phyloP scores from a whole-genome alignment of 2,329 filamentous ascomycete species.

The Colletotrichum tropicale region DNA sequence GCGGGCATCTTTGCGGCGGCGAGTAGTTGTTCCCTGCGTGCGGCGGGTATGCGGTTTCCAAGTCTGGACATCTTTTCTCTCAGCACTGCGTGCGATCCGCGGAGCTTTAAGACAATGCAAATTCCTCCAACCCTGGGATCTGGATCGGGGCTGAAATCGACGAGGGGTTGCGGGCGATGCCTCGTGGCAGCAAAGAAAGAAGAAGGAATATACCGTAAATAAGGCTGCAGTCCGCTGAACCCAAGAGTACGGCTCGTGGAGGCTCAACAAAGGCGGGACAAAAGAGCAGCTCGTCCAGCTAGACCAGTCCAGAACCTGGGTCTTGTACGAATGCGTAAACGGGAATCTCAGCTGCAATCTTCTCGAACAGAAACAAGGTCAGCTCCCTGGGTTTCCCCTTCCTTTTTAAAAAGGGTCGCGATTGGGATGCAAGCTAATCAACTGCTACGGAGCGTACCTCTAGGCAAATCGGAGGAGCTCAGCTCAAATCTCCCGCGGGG shows the following conservation, averaged over 20 bases:
- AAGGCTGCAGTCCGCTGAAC: background rate
- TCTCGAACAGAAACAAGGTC: background rate
- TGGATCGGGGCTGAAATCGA: background rate
- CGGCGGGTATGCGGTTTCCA: background rate
- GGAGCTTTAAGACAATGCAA: background rate
- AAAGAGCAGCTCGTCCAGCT: background rate
- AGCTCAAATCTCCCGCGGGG: background rate
- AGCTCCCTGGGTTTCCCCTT: background rate
- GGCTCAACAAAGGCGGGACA: background rate
- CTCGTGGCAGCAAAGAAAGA: background rate
- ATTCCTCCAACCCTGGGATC: background rate
- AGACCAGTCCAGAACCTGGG: background rate
- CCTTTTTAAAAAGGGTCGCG: background rate
- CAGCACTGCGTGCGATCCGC: background rate
- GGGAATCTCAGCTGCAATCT: background rate
- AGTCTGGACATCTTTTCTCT: background rate
- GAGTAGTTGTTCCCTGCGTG: background rate
- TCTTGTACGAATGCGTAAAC: background rate
- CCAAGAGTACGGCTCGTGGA: background rate
- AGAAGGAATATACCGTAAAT: background rate
- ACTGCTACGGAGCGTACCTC: background rate
- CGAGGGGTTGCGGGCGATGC: background rate
- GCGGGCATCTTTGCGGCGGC: background rate
- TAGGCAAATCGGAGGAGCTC: background rate
- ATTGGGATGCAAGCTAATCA: background rate